Evolutionary conservation across 306 rosid genomes (phyloP).

Genomic region (Vigna mungo): DNA sequence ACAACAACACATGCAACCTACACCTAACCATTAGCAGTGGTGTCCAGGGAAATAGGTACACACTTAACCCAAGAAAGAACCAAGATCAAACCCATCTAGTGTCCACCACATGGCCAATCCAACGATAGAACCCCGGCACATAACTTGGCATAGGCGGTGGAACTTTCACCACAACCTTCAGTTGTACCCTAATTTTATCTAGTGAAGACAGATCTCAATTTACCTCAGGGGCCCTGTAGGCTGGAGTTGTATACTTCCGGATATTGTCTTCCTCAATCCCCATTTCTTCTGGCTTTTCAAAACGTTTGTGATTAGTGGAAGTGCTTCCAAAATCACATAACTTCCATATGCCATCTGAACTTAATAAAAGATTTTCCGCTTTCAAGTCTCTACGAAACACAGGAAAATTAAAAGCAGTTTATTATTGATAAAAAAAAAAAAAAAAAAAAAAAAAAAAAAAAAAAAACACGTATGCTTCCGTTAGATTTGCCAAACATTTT

Average conservation of each 20-base stretch:
- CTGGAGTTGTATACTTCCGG: slow-evolving; percentile 98
- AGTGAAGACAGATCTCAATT: slow-evolving; percentile 31
- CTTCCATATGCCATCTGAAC: slow-evolving; percentile 90
- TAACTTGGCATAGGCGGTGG: neutral
- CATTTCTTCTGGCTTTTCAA: slow-evolving; percentile 97
- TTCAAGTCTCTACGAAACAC: slow-evolving; percentile 79
- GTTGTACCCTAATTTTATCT: slow-evolving; percentile 1
- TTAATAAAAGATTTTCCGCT: slow-evolving; percentile 84
- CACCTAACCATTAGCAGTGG: neutral
- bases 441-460: slow-evolving; percentile 25
- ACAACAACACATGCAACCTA: neutral
- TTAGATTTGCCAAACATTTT: slow-evolving; percentile 8
- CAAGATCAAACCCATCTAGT: neutral
- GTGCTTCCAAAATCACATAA: slow-evolving; percentile 98
- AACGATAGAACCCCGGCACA: neutral
- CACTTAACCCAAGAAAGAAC: neutral
- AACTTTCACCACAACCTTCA: slow-evolving; percentile 6
- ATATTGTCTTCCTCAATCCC: slow-evolving; percentile 98
- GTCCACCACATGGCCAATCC: neutral
- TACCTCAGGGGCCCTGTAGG: slow-evolving; percentile 98
- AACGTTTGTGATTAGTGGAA: slow-evolving; percentile 90
- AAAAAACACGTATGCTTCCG: neutral
- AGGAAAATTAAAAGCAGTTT: slow-evolving; percentile 27
- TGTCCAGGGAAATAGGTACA: neutral
- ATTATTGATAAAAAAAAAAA: slow-evolving; percentile 23